Base-by-base conservation (phyloP, 2,329 filamentous ascomycete species). In the Fusarium sp. region DNA sequence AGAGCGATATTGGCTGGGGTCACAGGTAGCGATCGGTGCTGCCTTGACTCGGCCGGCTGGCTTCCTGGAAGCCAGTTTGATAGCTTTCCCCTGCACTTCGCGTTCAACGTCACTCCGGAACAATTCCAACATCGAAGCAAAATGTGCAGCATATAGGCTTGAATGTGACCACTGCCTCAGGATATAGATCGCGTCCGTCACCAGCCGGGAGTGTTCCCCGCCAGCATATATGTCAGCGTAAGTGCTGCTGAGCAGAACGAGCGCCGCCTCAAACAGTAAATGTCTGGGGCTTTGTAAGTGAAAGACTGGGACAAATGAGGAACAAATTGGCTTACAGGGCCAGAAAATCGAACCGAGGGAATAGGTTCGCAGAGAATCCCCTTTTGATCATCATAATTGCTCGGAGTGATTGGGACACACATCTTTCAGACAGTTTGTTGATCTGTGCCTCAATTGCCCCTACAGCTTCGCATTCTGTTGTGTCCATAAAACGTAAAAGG, bases 161-260 rank as follows among this genome's bases (percentile, higher is more conserved):
- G 75, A 78, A 28, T 80, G 72, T 9, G 84, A 81, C 68, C 85
- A 87, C 69, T 84, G 85, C 5, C 77, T 74, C 74, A 88, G 80
- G 43, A 88, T 83, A 3, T 76, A 70, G n/a, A 87, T 81, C 9
- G 84, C 81, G 34, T 82, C 80, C 0, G 70, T 64, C 42, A 85
- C 81, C 2, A 79, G 80, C n/a, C 70, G 71, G 1, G 72, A 75
- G 33, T 84, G 84, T 8, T 77, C 77, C 0, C 80, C 75, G 20
- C 85, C 84, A 31, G 79, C 74, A 69, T 84, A 86, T 18, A 89
- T 76, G 2, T 77, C 79, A 5, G 82, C 83, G 70, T 88, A 88
- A 61, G 88, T 85, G 71, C 89, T 89, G 68, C 85, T 86, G 44
- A 88, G 76, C 5, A 88, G 79, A 33, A 89, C 80, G 3, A 90